These are phyloP conservation scores for Yamagishiella unicocca DNA, from an alignment of 139 green algal species.

Conservation along the genomic window DNA sequence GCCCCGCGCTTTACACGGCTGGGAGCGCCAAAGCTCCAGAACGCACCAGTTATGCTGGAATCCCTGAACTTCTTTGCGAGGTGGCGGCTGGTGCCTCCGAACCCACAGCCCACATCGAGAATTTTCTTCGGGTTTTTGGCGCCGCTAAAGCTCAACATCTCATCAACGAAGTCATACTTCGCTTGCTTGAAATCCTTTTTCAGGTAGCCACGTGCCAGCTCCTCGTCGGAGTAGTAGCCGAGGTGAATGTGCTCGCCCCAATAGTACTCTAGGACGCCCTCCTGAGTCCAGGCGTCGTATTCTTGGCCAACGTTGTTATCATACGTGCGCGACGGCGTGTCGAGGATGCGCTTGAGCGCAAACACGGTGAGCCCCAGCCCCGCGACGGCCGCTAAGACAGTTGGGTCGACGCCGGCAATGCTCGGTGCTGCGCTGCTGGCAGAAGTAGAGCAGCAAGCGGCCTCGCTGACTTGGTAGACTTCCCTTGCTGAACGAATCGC, in stretches of 20 bases:
- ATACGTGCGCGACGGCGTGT: constrained; percentile 85
- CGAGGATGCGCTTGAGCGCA: constrained; percentile 76
- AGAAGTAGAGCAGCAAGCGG: constrained; percentile 16
- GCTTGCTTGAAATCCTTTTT: constrained; percentile 95
- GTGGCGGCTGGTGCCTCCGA: constrained; percentile 90
- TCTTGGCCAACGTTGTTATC: constrained; percentile 91
- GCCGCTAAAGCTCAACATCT: constrained; percentile 87
- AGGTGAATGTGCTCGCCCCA: constrained; percentile 99
- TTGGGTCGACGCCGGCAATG: constrained; percentile 21
- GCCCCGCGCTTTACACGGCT: too few relatives aligned
- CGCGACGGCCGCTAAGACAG: constrained; percentile 22
- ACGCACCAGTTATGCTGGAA: constrained; percentile 77
- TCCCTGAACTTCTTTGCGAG: constrained; percentile 84
- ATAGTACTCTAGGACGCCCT: constrained; percentile 90
- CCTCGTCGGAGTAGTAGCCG: constrained; percentile 91
- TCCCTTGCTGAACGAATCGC: background rate
- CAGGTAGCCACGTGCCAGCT: constrained; percentile 78
- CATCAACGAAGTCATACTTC: constrained; percentile 95
- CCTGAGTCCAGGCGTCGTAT: constrained; percentile 95
- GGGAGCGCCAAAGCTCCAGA: background rate
- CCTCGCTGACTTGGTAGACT: constrained; percentile 21
- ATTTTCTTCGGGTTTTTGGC: constrained; percentile 68
- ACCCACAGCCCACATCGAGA: constrained; percentile 95
- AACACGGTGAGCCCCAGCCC: constrained; percentile 39
- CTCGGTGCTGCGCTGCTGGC: background rate